These are phyloP conservation scores for Lichenothelia convexa DNA, from an alignment of 495 filamentous ascomycete genomes.

Conservation along the genomic window DNA sequence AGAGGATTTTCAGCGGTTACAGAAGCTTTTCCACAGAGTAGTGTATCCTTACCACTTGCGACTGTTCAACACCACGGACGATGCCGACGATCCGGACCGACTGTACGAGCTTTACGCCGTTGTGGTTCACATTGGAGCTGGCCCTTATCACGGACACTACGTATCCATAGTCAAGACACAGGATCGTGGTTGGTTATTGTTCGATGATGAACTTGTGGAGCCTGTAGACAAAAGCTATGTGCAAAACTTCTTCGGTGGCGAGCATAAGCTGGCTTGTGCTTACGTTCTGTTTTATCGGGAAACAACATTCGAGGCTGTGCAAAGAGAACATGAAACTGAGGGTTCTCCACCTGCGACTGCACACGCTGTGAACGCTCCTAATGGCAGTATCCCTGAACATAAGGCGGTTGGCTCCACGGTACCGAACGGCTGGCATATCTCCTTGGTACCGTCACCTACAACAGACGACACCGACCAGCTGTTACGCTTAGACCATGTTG, in stretches of 20 bases:
- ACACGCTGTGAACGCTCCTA: conserved; percentile 32
- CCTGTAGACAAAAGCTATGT: conserved; percentile 94
- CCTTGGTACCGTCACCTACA: conserved; percentile 25
- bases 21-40: conserved; percentile 93
- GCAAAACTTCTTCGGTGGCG: conserved; percentile 93
- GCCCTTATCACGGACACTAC: conserved; percentile 94
- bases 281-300: conserved; percentile 98
- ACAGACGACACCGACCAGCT: conserved; percentile 35
- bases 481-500: conserved; percentile 36
- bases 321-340: conserved; percentile 67
- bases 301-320: conserved; percentile 75
- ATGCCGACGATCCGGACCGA: conserved; percentile 85
- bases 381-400: conserved; percentile 1
- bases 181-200: conserved; percentile 86
- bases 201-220: conserved; percentile 97
- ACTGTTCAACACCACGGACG: conserved; percentile 95
- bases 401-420: conserved; percentile 1
- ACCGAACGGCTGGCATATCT: conserved; percentile 22
- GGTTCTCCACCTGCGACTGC: conserved; percentile 44
- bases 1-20: conserved; percentile 77
- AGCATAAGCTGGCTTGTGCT: conserved; percentile 56
- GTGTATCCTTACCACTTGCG: conserved; percentile 93
- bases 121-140: conserved; percentile 97
- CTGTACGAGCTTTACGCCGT: conserved; percentile 95
- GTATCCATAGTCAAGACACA: conserved; percentile 96